phyloP scores from a whole-genome alignment of 768 basidiomycete genomes.

The Mycena venus region DNA sequence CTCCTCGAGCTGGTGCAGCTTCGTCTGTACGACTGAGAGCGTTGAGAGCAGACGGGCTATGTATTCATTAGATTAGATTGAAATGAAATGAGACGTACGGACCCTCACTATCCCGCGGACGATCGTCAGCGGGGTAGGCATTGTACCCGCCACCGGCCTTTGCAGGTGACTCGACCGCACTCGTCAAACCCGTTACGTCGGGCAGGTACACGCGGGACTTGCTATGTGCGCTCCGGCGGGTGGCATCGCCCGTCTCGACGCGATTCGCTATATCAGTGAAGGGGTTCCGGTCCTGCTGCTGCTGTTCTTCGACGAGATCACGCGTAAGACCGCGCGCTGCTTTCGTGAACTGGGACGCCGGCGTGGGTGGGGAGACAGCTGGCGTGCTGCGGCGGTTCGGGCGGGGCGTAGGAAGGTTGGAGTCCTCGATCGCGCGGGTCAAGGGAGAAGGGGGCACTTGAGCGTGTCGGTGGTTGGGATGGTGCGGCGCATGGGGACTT shows the following conservation, averaged over 20 bases:
- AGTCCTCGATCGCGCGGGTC: constrained; percentile 25
- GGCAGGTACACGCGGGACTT: constrained; percentile 69
- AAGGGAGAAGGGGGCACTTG: constrained; percentile 41
- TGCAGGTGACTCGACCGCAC: constrained; percentile 81
- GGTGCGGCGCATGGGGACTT: constrained; percentile 48
- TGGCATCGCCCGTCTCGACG: constrained; percentile 37
- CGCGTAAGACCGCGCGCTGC: constrained; percentile 68
- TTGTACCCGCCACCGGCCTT: constrained; percentile 67
- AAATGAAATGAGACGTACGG: constrained; percentile 23
- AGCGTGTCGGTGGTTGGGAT: constrained; percentile 43
- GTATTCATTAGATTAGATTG: background rate
- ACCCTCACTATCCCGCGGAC: constrained; percentile 78
- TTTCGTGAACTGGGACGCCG: constrained; percentile 70
- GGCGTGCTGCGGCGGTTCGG: constrained; percentile 27
- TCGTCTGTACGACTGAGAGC: constrained; percentile 73
- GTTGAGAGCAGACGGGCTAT: constrained; percentile 74
- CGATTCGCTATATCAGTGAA: constrained; percentile 53
- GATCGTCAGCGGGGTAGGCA: constrained; percentile 58
- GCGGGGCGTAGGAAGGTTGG: constrained; percentile 24
- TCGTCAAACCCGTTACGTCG: constrained; percentile 88
- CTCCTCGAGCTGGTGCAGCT: constrained; percentile 80
- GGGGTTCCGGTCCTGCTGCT: constrained; percentile 48
- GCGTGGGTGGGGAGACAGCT: constrained; percentile 55
- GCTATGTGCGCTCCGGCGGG: constrained; percentile 39
- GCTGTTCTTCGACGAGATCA: constrained; percentile 63